These are phyloP conservation scores for Russula dissimulans DNA, from an alignment of 768 basidiomycete genomes.

Conservation along the genomic window DNA sequence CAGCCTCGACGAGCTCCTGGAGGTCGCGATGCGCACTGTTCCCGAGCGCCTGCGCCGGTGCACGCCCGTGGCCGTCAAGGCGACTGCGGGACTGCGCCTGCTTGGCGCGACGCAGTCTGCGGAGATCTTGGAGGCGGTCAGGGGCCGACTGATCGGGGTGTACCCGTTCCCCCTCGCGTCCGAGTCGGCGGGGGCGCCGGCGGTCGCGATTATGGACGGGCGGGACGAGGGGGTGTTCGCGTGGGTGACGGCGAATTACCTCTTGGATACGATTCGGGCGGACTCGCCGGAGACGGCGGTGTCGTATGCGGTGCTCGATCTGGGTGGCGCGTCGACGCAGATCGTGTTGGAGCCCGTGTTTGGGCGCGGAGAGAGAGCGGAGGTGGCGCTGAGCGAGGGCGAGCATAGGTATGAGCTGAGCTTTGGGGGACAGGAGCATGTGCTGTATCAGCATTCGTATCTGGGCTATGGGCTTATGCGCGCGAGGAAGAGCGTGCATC, in stretches of 20 bases:
- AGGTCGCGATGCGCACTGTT: slow-evolving; percentile 71
- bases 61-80: slow-evolving; percentile 86
- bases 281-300: slow-evolving; percentile 36
- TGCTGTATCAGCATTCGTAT: slow-evolving; percentile 95
- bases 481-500: slow-evolving; percentile 76
- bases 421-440: slow-evolving; percentile 62
- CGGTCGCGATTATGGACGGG: slow-evolving; percentile 89
- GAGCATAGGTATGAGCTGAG: slow-evolving; percentile 85
- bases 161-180: slow-evolving; percentile 65
- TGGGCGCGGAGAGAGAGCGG: too few species aligned
- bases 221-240: slow-evolving; percentile 97
- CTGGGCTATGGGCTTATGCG: slow-evolving; percentile 93
- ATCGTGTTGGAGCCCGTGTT: slow-evolving; percentile 90
- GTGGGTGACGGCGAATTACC: slow-evolving; percentile 97
- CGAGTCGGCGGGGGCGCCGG: slow-evolving; percentile 30
- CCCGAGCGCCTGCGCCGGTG: slow-evolving; percentile 58
- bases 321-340: slow-evolving; percentile 95
- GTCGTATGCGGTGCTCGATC: slow-evolving; percentile 86
- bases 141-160: slow-evolving; percentile 40
- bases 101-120: slow-evolving; percentile 52
- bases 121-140: slow-evolving; percentile 71
- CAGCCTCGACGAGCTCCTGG: slow-evolving; percentile 69
- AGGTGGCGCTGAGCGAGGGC: slow-evolving; percentile 50
- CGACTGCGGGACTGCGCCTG: slow-evolving; percentile 79
- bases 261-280: slow-evolving; percentile 62